These are phyloP conservation scores for Scheffersomyces lignicola DNA, from an alignment of 1,139 yeast species.

Conservation along the genomic window DNA sequence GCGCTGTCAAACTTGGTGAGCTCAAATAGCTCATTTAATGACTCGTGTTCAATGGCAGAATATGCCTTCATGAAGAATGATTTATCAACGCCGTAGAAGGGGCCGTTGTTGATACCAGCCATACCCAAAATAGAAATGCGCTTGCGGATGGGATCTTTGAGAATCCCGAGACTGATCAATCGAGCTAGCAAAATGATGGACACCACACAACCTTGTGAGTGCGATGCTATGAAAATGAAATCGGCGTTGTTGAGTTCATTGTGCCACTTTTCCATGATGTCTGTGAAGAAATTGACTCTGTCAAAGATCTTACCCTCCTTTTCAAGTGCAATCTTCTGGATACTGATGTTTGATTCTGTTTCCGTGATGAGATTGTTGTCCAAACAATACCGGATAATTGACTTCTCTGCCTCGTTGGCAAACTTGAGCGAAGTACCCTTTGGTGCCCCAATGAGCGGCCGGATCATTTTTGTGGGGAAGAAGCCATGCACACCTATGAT, in stretches of 20 bases:
- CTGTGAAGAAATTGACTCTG: slow-evolving; percentile 78
- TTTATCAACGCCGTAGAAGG: slow-evolving; percentile 87
- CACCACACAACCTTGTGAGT: slow-evolving; percentile 95
- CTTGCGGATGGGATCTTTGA: slow-evolving; percentile 48
- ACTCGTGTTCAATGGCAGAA: slow-evolving; percentile 85
- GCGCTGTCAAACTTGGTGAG: slow-evolving; percentile 73
- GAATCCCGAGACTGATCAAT: slow-evolving; percentile 68
- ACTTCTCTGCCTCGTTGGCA: slow-evolving; percentile 81
- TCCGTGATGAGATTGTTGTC: slow-evolving; percentile 48
- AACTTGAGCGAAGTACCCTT: slow-evolving; percentile 89
- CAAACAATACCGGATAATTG: slow-evolving; percentile 71
- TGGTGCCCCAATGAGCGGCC: slow-evolving; percentile 89
- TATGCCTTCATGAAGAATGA: slow-evolving; percentile 82
- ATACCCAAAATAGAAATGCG: slow-evolving; percentile 77
- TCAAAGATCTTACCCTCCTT: slow-evolving; percentile 89
- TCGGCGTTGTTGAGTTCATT: slow-evolving; percentile 75
- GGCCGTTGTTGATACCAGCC: slow-evolving; percentile 97
- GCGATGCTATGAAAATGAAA: slow-evolving; percentile 84
- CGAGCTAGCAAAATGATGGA: slow-evolving; percentile 75
- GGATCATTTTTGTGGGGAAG: slow-evolving; percentile 81
- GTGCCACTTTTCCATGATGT: slow-evolving; percentile 69
- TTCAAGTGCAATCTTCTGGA: slow-evolving; percentile 89
- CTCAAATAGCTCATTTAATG: slow-evolving; percentile 81
- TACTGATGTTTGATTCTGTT: slow-evolving; percentile 49
- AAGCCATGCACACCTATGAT: slow-evolving; percentile 95